Percentiles rank a stretch among this genome's conserved stretches.
These are phyloP conservation scores for Graphilbum ipis-grandicollis DNA, from an alignment of 2,329 filamentous ascomycete genomes.

Conservation along the genomic window DNA sequence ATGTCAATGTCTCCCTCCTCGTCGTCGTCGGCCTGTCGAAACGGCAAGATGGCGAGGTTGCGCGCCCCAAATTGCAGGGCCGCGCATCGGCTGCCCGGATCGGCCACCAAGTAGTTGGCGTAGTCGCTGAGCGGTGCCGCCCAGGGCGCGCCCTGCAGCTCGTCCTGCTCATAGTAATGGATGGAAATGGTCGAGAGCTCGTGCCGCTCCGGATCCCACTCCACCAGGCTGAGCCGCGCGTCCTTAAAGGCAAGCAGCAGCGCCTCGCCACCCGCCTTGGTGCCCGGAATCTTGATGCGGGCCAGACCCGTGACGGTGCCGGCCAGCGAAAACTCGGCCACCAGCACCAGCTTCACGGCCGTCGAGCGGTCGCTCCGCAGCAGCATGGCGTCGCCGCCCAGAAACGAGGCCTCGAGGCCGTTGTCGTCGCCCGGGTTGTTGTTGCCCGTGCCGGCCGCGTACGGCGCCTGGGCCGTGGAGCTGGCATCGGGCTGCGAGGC, in stretches of 20 bases:
- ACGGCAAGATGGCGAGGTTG: constrained; percentile 85
- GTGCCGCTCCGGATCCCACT: constrained; percentile 76
- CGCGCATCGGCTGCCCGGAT: constrained; percentile 84
- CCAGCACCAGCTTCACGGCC: constrained; percentile 63
- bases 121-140: constrained; percentile 57
- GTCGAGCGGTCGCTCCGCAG: constrained; percentile 45
- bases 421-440: constrained; percentile 37
- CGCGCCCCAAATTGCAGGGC: constrained; percentile 81
- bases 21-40: constrained; percentile 60
- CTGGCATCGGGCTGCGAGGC: constrained; percentile 18
- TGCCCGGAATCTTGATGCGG: constrained; percentile 53
- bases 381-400: constrained; percentile 43
- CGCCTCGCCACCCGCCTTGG: constrained; percentile 67
- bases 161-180: constrained; percentile 95
- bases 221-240: constrained; percentile 80
- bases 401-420: constrained; percentile 47
- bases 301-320: constrained; percentile 74
- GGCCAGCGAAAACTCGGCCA: constrained; percentile 68
- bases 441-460: constrained; percentile 18
- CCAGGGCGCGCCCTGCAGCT: constrained; percentile 70
- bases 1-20: constrained; percentile 53
- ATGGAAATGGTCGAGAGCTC: constrained; percentile 79
- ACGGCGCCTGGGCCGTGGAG: constrained; percentile 16
- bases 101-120: constrained; percentile 68
- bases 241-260: constrained; percentile 74